Evolutionary conservation across 2,329 filamentous ascomycete genomes (phyloP), one percentile per base, ranked within the genome.

Genomic region (Trichoderma semiorbis): DNA sequence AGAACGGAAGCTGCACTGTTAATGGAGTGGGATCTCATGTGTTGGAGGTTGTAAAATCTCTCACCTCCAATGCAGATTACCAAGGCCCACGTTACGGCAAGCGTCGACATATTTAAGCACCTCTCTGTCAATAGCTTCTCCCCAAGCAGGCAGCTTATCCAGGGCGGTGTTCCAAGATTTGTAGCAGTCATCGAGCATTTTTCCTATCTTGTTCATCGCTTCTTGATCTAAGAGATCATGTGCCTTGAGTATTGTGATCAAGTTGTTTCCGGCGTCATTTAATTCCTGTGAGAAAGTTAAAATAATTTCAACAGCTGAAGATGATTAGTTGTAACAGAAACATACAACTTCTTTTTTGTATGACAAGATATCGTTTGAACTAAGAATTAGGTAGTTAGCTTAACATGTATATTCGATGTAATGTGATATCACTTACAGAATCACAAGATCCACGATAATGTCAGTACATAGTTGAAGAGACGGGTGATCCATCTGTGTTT

Each of bases 241-340:
- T 14, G 55, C 26, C 6, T 58, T 58, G 55, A 58, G 55, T 14
- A 58, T 58, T 32, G 55, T 58, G 10, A 58, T 1, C 3, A 58
- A 18, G 30, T 58, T 58, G 12, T 58, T 58, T n/a, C 55, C 26
- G 7, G 55, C 55, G 8, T 58, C 55, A 3, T 58, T 32, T 3
- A 58, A 11, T 28, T 58, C 55, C 55, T 58, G 2, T 0, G 5
- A 6, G 2, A 28, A 58, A 11, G 28, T 58, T 21, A 58, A 28
- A n/a, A 21, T 10, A 1, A 8, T 32, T 30, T 14, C 1, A 58
- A 16, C 4, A 2, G 3, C 1, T 30, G 16, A 5, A 32, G 14
- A 0, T 0, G 1, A 4, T 21, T 21, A 11, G n/a, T 12, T 21
- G 28, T 32, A 12, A 7, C 3, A 58, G 1, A 0, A 5, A 58